Evolutionary conservation across 257 asterid species (phyloP).

Genomic region (Fraxinus excelsior): DNA sequence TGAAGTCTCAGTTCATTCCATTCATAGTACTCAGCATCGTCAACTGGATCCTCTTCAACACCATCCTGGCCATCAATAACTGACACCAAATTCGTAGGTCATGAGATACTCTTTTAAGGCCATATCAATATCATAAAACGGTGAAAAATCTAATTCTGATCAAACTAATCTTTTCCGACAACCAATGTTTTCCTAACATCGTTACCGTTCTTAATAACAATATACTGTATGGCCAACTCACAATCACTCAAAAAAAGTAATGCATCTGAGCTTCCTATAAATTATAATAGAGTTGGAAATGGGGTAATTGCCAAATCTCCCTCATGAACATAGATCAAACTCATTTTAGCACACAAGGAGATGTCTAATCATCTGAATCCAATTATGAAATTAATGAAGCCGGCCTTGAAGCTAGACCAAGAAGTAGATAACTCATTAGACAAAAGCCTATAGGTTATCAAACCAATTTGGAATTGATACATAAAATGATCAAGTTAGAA

Average conservation of each 20-base stretch:
- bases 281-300: neutral
- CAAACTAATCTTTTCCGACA: neutral
- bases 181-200: neutral
- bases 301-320: conserved; percentile 2
- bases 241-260: neutral
- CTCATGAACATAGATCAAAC: conserved; percentile 3
- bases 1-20: conserved; percentile 96
- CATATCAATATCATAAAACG: conserved; percentile 12
- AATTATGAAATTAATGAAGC: neutral
- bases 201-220: neutral
- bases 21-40: conserved; percentile 70
- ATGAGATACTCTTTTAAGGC: conserved; percentile 14
- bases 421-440: conserved; percentile 3
- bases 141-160: conserved; percentile 1
- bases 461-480: neutral
- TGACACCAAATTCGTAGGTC: conserved; percentile 31
- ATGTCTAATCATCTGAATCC: neutral
- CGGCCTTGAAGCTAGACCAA: conserved; percentile 1
- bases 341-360: neutral
- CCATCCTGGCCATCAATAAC: conserved; percentile 39
- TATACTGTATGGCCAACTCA: neutral
- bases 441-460: neutral
- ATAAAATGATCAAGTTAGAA: neutral
- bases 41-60: conserved; percentile 56
- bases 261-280: conserved; percentile 4